Evolutionary conservation across 139 green algal genomes (phyloP).

Genomic region (Trebouxia sp.): DNA sequence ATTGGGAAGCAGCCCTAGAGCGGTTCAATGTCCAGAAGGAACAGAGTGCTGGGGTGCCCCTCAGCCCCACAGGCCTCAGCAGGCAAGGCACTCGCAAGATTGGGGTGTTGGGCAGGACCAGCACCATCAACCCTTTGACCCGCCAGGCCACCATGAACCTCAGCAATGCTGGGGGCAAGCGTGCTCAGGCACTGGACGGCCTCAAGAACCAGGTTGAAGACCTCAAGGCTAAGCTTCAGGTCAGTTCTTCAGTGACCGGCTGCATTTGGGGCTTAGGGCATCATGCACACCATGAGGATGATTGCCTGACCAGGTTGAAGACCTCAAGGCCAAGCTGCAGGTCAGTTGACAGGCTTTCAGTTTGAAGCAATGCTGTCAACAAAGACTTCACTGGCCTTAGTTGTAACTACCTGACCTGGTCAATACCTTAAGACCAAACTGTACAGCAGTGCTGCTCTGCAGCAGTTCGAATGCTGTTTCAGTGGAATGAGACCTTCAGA

Average conservation of each 20-base stretch:
- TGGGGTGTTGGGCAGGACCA: not conserved
- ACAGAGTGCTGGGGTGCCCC: not conserved
- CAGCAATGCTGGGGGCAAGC: not conserved
- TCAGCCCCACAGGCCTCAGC: not conserved
- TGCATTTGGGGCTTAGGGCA: no score
- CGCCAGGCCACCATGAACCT: conserved; percentile 18
- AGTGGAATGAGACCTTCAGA: no score
- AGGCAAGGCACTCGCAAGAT: conserved; percentile 7
- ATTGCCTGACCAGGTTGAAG: conserved; percentile 7
- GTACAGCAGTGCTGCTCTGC: no score
- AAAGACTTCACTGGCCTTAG: no score
- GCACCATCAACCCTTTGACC: not conserved
- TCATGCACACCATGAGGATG: no score
- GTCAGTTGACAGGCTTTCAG: not conserved
- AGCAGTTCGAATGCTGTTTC: no score
- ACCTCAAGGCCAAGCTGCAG: conserved; percentile 15
- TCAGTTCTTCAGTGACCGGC: no score
- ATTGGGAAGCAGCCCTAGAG: conserved; percentile 8
- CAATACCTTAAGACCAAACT: no score
- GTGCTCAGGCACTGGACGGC: not conserved
- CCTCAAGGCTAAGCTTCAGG: conserved; percentile 7
- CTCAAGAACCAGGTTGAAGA: conserved; percentile 4
- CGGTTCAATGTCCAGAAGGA: conserved; percentile 5
- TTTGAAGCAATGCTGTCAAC: no score
- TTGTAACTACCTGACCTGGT: no score